Base-by-base conservation (phyloP, 192 early-diverging fungal genomes). In the Backusella tarrabulga region DNA sequence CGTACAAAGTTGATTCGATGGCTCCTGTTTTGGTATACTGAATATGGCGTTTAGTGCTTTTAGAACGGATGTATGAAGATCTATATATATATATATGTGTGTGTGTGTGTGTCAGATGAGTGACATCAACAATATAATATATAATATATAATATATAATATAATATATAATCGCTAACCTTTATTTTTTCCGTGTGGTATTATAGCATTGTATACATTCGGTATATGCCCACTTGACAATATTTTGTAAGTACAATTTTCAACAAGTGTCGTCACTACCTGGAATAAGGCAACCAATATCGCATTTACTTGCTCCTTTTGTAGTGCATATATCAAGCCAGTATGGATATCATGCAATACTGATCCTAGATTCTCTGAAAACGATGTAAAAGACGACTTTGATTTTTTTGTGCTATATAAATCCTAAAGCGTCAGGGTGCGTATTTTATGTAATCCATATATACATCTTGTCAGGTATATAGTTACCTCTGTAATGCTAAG, bases 401-500 rank as follows among this genome's bases (percentile, higher is more conserved):
- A 68, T 69, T 76, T 63, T 34, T 35, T 70, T 50, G 4, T 67
- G 67, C 35, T 66, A 67, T n/a, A 14, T 14, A 56, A 21, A 41
- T n/a, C 7, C n/a, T 56, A 21, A 21, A 21, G 26, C 2, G n/a
- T 56, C n/a, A 56, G 54, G 7, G 8, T 8, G 26, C 23, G 8
- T 32, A 3, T 32, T 32, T 32, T 2, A 3, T 32, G 32, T 21
- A 6, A 9, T 3, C 67, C 1, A 35, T 17, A 60, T 63, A 56
- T 11, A n/a, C n/a, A n/a, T n/a, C n/a, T n/a, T n/a, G n/a, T n/a
- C n/a, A n/a, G n/a, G n/a, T n/a, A n/a, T 66, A 15, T 26, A 6
- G 17, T 44, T 72, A 84, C 77, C 85, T 84, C 75, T 88, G 87
- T 40, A 83, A 84, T 29, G 89, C 87, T 77, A 86, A 81, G 4